Evolutionary conservation across 192 early-diverging fungal genomes (phyloP), one percentile per base, ranked within the genome.

Genomic region (Cladochytrium replicatum): DNA sequence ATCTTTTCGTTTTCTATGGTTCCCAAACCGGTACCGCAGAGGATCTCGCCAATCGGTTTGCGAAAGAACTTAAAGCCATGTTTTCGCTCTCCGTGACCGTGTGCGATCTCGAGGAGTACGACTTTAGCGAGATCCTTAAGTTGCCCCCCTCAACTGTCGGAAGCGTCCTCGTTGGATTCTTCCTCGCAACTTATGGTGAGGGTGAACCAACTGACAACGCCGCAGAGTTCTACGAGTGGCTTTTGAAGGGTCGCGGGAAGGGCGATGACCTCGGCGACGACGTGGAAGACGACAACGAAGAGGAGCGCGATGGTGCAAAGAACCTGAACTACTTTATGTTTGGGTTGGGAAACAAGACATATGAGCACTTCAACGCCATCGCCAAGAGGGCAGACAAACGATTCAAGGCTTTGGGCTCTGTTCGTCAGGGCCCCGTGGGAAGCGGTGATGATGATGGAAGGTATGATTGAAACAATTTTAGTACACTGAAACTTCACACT

Each of bases 11-110:
- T 28, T 91, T 99, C 57, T 99, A 91, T 56, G 96, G 96, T 40
- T 94, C 91, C 19, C 96, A 99, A 71, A 99, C 96, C 5, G 96
- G 96, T 47, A 99, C 96, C 5, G 95, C 93, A 38, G 96, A 99
- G 68, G 96, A 99, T 57, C 90, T 95, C 69, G 93, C 96, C 40
- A 73, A 75, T 24, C 88, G 93, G 34, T 58, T 93, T 44, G 85
- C 82, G 53, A 91, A 93, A 50, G 93, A 95, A 52, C 80, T 78
- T 29, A 72, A 75, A 6, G 75, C 83, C 42, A 72, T 72, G 26
- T 86, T 82, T 47, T 71, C 76, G 40, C 65, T 99, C 27, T 76
- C 67, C 27, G 74, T 82, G 13, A 76, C 92, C 68, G 80, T 86
- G 21, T 74, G 81, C 39, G 93, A 99, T 54, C 67, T 83, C 43